Evolutionary conservation across 1,284 basidiomycete species (phyloP), one percentile per base, ranked within the genome.

Genomic region (Puccinia triticina): DNA sequence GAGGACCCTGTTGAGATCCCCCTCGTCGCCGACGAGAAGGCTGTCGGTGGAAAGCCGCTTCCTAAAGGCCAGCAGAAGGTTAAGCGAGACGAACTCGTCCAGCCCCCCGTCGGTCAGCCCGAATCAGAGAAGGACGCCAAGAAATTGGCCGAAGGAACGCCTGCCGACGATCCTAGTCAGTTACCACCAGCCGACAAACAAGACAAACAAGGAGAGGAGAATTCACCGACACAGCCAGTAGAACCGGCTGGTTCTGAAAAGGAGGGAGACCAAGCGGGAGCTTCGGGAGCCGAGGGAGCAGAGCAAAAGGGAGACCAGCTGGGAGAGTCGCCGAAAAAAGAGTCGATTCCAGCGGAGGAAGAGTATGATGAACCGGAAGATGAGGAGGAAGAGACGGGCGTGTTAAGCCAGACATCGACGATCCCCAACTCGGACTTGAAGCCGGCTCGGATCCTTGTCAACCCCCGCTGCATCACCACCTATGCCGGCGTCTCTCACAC

Each of bases 401-500:
- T 67, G 77, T 83, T 26, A 64, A 82, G 16, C 57, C 74, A 26
- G 78, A 83, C 26, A 79, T 83, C 46, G 84, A 14, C 91, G 18
- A 92, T 94, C 80, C 93, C 94, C n/a, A 98, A 97, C 88, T 91
- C 91, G 26, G 92, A 91, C 16, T 97, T 95, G 88, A 89, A 91
- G 14, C 92, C 94, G 1, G 95, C 94, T 1, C 89, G 94, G 79
- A 96, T 98, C 85, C 88, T 98, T 83, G 92, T 98, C 83, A 97
- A 97, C 86, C 95, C 95, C 7, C 91, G 95, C 18, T 97, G 95
- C 87, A 93, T 96, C 64, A 97, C 95, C 66, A 97, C 95, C 23
- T 98, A 98, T 86, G 95, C 95, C 0, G 95, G 95, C 8, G 95
- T 97, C 4, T 93, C 92, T 84, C 95, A 98, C 87, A 94, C 94